Evolutionary conservation across 805 yeast genomes (phyloP), one percentile per base, ranked within the genome.

Genomic region (Lipomyces kockii): DNA sequence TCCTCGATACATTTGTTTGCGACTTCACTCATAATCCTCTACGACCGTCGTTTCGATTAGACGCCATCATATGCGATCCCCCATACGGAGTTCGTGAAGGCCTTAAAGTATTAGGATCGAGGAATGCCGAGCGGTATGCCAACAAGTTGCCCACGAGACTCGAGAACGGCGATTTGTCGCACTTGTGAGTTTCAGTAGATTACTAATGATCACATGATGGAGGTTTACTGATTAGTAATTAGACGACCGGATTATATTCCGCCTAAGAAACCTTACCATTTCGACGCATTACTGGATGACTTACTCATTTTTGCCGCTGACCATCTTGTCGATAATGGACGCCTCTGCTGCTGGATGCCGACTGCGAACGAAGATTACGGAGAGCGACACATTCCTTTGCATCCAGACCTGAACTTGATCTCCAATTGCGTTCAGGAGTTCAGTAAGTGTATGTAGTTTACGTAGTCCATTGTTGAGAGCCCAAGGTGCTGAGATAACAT

Each of bases 21-120:
- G 99, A 95, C 79, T 95, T 95, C 78, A 95, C 98, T 1, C 92
- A 95, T 76, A 89, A 90, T 77, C 89, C 97, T 2, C 81, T 95
- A 63, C 82, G 97, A 71, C 66, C 77, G 0, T 83, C 84, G 70
- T 78, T 95, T 29, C 75, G 72, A 34, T 83, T 95, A 14, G 97
- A 95, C 76, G 83, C 90, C 0, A 94, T 95, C 4, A 85, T 94
- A 1, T 92, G 98, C 76, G 99, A 95, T 78, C 99, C 99, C 1
- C 99, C 99, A 0, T 95, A 95, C 77, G 99, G 99, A 12, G 96
- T 95, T 2, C 83, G 99, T 73, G 99, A 95, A 78, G 97, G 98
- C 2, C 84, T 95, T 63, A 92, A 92, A 76, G 97, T 92, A 0
- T 86, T 97, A 64, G 99, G 99, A 3, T 90, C 96, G 3, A 87